phyloP scores from a whole-genome alignment of 441 rosid genomes.

The Erodium trifolium region DNA sequence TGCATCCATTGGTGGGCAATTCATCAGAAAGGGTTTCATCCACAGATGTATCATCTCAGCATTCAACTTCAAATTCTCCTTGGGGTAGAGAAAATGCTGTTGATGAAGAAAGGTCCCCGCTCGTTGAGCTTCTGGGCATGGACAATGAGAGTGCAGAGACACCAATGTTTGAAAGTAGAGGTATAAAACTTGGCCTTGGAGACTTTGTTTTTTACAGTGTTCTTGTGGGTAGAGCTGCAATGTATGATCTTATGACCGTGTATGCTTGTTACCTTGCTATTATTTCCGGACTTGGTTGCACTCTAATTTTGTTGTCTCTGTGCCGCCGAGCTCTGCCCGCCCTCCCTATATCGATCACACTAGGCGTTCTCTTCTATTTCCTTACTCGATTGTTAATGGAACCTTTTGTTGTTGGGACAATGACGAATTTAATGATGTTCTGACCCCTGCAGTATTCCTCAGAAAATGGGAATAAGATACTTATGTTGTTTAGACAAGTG shows the following conservation, averaged over 20 bases:
- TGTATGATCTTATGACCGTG: conserved; percentile 96
- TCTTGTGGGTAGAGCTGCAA: conserved; percentile 95
- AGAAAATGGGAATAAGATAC: conserved; percentile 9
- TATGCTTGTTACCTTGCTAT: conserved; percentile 95
- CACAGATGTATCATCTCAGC: conserved; percentile 25
- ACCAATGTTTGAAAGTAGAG: conserved; percentile 26
- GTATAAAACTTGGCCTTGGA: conserved; percentile 91
- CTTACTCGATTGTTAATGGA: conserved; percentile 85
- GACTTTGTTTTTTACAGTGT: conserved; percentile 97
- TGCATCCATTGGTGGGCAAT: conserved; percentile 40
- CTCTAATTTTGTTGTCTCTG: conserved; percentile 80
- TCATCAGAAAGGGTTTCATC: conserved; percentile 32
- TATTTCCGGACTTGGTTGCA: conserved; percentile 92
- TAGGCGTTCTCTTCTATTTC: conserved; percentile 85
- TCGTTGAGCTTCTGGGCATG: conserved; percentile 45
- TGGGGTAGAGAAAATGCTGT: conserved; percentile 27
- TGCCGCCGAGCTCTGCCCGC: conserved; percentile 78
- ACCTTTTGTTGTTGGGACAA: conserved; percentile 72
- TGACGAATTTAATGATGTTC: conserved; percentile 81
- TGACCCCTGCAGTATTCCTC: conserved; percentile 24
- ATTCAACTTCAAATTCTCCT: conserved; percentile 33
- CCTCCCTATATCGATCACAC: conserved; percentile 77
- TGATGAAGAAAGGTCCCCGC: conserved; percentile 77
- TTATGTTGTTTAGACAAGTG: conserved; percentile 14
- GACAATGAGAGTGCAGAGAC: conserved; percentile 32